These are phyloP conservation scores for Phialophora macrospora DNA, from an alignment of 2,329 filamentous ascomycete genomes.

Conservation along the genomic window DNA sequence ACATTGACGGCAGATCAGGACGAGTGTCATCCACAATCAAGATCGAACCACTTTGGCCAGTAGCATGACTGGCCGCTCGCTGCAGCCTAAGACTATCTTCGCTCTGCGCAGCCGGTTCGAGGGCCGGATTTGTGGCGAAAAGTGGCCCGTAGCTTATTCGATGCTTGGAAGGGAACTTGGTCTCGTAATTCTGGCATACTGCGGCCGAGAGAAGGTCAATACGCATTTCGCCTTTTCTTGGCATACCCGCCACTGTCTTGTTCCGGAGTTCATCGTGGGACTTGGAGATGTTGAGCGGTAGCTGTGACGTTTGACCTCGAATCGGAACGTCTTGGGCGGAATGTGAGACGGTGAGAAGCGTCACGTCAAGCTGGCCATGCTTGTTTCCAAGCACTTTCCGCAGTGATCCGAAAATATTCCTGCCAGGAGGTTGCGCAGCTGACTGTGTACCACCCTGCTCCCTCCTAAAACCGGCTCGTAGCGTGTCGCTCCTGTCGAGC, in stretches of 20 bases:
- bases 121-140: constrained; percentile 25
- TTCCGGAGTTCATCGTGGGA: constrained; percentile 52
- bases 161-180: constrained; percentile 61
- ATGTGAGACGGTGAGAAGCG: constrained; percentile 36
- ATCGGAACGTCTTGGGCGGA: constrained; percentile 29
- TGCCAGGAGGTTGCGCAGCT: constrained; percentile 68
- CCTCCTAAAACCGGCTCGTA: constrained; percentile 16
- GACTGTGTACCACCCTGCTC: constrained; percentile 22
- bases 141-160: constrained; percentile 32
- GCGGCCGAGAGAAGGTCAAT: constrained; percentile 83
- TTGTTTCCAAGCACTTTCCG: constrained; percentile 76
- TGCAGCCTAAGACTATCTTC: constrained; percentile 28
- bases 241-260: constrained; percentile 44
- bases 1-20: constrained; percentile 45
- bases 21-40: constrained; percentile 73
- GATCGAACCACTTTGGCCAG: constrained; percentile 84
- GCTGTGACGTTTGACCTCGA: constrained; percentile 45
- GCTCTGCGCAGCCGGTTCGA: constrained; percentile 9
- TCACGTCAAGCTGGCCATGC: constrained; percentile 42
- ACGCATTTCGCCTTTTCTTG: constrained; percentile 60
- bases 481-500: constrained; percentile 42
- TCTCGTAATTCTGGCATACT: constrained; percentile 77
- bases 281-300: constrained; percentile 53
- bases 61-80: constrained; percentile 62
- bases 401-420: constrained; percentile 83